These are phyloP conservation scores for Lentinula sp. DNA, from an alignment of 768 basidiomycete genomes.

Conservation along the genomic window DNA sequence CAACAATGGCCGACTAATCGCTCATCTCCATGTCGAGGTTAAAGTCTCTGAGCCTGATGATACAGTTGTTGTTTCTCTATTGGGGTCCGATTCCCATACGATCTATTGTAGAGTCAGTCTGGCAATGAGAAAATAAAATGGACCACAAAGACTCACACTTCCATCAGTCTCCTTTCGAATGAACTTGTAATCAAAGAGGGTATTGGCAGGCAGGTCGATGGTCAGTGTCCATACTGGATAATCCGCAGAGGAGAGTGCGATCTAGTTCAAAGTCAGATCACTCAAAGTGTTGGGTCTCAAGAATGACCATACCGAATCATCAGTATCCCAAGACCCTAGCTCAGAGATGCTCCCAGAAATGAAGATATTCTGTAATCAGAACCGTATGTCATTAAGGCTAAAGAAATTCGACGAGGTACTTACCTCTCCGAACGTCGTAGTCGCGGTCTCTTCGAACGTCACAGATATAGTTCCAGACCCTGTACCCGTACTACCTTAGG, in stretches of 20 bases:
- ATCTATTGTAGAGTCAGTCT: slow-evolving; percentile 24
- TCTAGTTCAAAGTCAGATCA: slow-evolving; percentile 21
- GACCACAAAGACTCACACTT: slow-evolving; percentile 26
- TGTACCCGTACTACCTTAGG: slow-evolving; percentile 7
- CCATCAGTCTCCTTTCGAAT: slow-evolving; percentile 49
- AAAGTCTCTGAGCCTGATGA: slow-evolving; percentile 34
- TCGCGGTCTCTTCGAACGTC: slow-evolving; percentile 48
- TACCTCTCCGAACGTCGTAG: slow-evolving; percentile 54
- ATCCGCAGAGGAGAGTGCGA: slow-evolving; percentile 42
- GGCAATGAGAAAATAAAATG: neutral
- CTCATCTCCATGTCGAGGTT: slow-evolving; percentile 38
- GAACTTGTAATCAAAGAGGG: slow-evolving; percentile 54
- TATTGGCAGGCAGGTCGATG: slow-evolving; percentile 41
- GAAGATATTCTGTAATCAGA: slow-evolving; percentile 46
- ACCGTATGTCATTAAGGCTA: neutral
- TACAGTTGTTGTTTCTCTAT: slow-evolving; percentile 39
- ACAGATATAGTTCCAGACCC: slow-evolving; percentile 25
- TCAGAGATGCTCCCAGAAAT: slow-evolving; percentile 50
- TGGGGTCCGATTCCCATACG: slow-evolving; percentile 59
- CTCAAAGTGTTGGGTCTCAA: neutral
- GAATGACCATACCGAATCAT: slow-evolving; percentile 29
- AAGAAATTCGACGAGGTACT: neutral
- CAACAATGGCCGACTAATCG: neutral
- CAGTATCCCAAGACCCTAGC: slow-evolving; percentile 46
- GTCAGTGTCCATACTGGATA: slow-evolving; percentile 54